Evolutionary conservation across 768 basidiomycete species (phyloP), one percentile per base, ranked within the genome.

Genomic region (Dacryopinax primogenitus): DNA sequence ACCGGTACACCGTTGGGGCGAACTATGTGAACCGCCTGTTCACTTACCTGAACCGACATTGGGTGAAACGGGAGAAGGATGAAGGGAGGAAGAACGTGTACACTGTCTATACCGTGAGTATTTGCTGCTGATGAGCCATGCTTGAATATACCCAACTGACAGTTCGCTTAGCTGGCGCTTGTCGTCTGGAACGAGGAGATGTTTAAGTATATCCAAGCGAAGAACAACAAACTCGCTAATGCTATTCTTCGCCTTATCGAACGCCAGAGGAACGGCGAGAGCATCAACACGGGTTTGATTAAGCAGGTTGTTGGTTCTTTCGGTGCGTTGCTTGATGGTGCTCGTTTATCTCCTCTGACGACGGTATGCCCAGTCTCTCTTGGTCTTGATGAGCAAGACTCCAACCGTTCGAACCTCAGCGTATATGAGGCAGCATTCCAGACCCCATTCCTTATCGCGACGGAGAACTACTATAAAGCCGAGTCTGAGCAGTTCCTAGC

Each of bases 31-130:
- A 98, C 74, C 88, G 95, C 65, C 78, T 99, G 35, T 98, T 98
- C 79, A 94, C 92, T 1, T 98, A 98, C 77, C 82, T 99, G 65
- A 98, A 99, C 76, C 90, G 95, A 63, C 93, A 98, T 76, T 99
- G 96, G 96, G 95, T 99, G 45, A 95, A 94, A 78, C 83, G 95
- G 63, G 96, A 99, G 74, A 85, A 94, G 72, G 95, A 98, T 71
- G 95, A 98, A 75, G 96, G 96, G 16, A 81, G 94, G 71, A 94
- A 91, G 76, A 88, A 86, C 44, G 89, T 98, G 23, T 98, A 97
- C 77, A 86, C 86, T 0, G 91, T 99, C 21, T 98, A 98, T 73
- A 99, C 95, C 30, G 94, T 95, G 69, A 72, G 87, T 77, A 3
- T 35, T 13, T 62, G n/a, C n/a, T n/a, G n/a, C n/a, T 41, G 61